Base-by-base conservation (phyloP, 805 yeast species). In the Kuraishia ogatae region DNA sequence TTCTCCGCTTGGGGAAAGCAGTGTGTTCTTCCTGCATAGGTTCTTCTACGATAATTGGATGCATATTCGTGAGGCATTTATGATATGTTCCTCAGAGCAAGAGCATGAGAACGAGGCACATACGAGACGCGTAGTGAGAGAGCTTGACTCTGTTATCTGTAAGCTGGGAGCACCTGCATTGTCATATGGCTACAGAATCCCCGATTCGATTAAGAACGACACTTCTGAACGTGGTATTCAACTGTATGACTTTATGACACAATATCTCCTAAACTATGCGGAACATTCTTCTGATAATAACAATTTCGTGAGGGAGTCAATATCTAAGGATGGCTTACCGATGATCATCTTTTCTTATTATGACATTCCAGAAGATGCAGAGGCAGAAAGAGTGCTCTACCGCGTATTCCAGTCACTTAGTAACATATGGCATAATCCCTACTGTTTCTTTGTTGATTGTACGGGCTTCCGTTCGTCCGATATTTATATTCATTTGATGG, bases 301-400 rank as follows among this genome's bases (percentile, higher is more conserved):
- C 0, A 35, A 35, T 17, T 71, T 84, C 43, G 75, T 87, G 11
- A 82, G 80, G 53, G 89, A 82, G 58, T 81, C 87, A 1, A 80
- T 86, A 17, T 81, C 86, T 43, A 74, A 78, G 46, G 96, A 88
- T 63, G 96, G 96, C 15, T 69, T 81, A 0, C 96, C 94, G 0
- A 76, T 84, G 21, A 71, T 87, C 26, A 82, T 85, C 2, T 61
- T 86, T 24, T 79, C 81, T 49, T 74, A 76, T 58, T 62, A 65
- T 7, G 67, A 76, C 20, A 71, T 80, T 46, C 62, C 72, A 5
- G 66, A 65, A 13, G 67, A 66, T 10, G 51, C 66, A 15, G 80
- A 78, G 50, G 64, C 76, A 0, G 85, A 86, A 50, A 69, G 80
- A 3, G 68, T 85, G 24, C 70, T 81, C 23, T 89, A 79, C 67